Percentiles rank a stretch among this genome's conserved stretches.
These are phyloP conservation scores for Fraxinus americana DNA, from an alignment of 257 asterid species.

Conservation along the genomic window DNA sequence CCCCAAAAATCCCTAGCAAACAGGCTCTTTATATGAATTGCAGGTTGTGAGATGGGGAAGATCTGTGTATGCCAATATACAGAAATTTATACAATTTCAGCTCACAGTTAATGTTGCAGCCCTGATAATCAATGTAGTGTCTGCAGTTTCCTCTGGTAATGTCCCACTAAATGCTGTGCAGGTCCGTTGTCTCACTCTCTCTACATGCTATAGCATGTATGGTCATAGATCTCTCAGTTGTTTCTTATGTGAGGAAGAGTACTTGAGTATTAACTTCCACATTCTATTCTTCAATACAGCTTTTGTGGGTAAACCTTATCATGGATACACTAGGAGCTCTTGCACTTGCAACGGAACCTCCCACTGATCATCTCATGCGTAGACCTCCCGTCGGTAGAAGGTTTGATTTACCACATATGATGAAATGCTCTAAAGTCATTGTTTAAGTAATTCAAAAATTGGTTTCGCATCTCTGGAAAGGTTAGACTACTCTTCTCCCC, in stretches of 20 bases:
- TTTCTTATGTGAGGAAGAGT: background rate
- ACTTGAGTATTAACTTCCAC: background rate
- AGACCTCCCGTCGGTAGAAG: constrained; percentile 93
- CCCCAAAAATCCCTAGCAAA: no score
- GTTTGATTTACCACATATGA: constrained; percentile 38
- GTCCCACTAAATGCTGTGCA: constrained; percentile 97
- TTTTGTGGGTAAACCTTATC: constrained; percentile 97
- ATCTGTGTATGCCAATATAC: constrained; percentile 93
- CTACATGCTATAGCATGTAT: constrained; percentile 12
- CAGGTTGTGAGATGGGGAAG: constrained; percentile 99
- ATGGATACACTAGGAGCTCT: constrained; percentile 99
- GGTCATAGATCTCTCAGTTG: background rate
- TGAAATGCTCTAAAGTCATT: background rate
- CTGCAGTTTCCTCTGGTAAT: constrained; percentile 85
- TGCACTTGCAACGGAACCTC: constrained; percentile 95
- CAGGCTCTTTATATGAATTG: constrained; percentile 25
- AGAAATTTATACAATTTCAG: constrained; percentile 95
- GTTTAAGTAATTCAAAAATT: constrained; percentile 2
- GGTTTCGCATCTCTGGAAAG: background rate
- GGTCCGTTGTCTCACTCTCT: constrained; percentile 42
- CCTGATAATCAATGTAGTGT: constrained; percentile 80
- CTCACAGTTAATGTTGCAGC: constrained; percentile 98
- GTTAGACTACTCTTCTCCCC: background rate
- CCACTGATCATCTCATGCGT: constrained; percentile 91
- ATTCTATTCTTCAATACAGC: constrained; percentile 47